Evolutionary conservation across 2,329 filamentous ascomycete species (phyloP).

Genomic region (Microascus cirrosus): DNA sequence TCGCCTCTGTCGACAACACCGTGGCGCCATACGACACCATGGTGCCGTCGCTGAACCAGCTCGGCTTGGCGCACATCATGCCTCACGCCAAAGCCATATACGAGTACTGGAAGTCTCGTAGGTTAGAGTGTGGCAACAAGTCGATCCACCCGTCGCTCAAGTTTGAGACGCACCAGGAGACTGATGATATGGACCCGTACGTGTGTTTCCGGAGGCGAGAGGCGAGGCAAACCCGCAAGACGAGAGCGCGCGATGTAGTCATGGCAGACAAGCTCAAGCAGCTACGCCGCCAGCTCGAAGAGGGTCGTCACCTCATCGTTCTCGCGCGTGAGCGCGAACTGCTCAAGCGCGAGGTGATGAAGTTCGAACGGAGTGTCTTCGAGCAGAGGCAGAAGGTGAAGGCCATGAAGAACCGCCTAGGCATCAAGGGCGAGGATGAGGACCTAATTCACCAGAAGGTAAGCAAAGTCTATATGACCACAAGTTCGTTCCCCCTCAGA

Average conservation of each 20-base stretch:
- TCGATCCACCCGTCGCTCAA: constrained; percentile 71
- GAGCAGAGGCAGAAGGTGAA: constrained; percentile 74
- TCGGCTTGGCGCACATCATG: constrained; percentile 36
- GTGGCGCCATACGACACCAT: constrained; percentile 69
- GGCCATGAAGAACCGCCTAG: constrained; percentile 76
- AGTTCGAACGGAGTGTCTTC: constrained; percentile 67
- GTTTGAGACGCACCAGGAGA: constrained; percentile 89
- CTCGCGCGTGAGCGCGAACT: constrained; percentile 72
- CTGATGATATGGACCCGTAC: constrained; percentile 91
- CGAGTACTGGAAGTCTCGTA: constrained; percentile 74
- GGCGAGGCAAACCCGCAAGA: constrained; percentile 89
- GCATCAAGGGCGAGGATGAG: constrained; percentile 87
- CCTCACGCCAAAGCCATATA: constrained; percentile 67
- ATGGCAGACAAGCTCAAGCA: constrained; percentile 91
- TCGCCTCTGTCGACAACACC: constrained; percentile 79
- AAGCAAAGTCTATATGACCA: constrained; percentile 18
- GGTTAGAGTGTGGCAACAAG: constrained; percentile 56
- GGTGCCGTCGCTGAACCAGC: constrained; percentile 51
- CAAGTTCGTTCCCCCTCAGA: constrained; percentile 11
- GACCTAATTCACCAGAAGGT: constrained; percentile 93
- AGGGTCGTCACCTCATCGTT: constrained; percentile 69
- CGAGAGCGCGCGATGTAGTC: constrained; percentile 83
- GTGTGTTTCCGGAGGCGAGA: constrained; percentile 96
- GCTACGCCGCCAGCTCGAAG: constrained; percentile 80
- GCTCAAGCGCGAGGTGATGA: constrained; percentile 65